Evolutionary conservation across 73 alveolate species (phyloP).

Genomic region (Paramecium bursaria): DNA sequence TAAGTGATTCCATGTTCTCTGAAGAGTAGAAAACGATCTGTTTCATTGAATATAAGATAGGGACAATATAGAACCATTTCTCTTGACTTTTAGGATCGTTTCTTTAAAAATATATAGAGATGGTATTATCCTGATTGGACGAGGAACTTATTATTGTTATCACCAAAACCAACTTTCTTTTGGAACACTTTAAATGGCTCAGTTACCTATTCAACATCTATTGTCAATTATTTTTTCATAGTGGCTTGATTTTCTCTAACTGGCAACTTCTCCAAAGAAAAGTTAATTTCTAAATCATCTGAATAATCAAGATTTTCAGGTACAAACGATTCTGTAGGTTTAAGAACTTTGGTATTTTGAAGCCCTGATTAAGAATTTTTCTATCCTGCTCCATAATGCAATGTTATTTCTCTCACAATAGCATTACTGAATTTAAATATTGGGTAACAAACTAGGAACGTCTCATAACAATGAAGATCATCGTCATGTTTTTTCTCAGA

Average conservation of each 20-base stretch:
- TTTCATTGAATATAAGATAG: conserved; percentile 62
- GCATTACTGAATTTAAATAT: conserved; percentile 68
- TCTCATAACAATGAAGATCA: conserved; percentile 59
- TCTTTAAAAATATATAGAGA: background rate
- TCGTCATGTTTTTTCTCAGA: conserved; percentile 44
- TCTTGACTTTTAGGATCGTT: conserved; percentile 57
- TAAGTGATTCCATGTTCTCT: conserved; percentile 63
- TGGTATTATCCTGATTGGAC: conserved; percentile 5
- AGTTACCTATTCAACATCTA: background rate
- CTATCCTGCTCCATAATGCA: conserved; percentile 61
- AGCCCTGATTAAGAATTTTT: too few relatives aligned
- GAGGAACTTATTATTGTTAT: conserved; percentile 17
- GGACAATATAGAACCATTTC: conserved; percentile 70
- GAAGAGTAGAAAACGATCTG: conserved; percentile 21
- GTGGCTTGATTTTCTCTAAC: background rate
- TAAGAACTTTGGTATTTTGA: background rate
- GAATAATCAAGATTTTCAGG: conserved; percentile 35
- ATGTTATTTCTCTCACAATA: conserved; percentile 43
- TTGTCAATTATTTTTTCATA: background rate
- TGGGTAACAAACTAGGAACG: conserved; percentile 59
- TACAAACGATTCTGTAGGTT: conserved; percentile 2
- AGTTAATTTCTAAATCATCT: conserved; percentile 33
- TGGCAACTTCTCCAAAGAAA: conserved; percentile 5
- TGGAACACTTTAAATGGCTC: conserved; percentile 34
- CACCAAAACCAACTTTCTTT: conserved; percentile 27